Evolutionary conservation across 805 yeast species (phyloP), one percentile per base, ranked within the genome.

Genomic region (Metschnikowia colocasiae): DNA sequence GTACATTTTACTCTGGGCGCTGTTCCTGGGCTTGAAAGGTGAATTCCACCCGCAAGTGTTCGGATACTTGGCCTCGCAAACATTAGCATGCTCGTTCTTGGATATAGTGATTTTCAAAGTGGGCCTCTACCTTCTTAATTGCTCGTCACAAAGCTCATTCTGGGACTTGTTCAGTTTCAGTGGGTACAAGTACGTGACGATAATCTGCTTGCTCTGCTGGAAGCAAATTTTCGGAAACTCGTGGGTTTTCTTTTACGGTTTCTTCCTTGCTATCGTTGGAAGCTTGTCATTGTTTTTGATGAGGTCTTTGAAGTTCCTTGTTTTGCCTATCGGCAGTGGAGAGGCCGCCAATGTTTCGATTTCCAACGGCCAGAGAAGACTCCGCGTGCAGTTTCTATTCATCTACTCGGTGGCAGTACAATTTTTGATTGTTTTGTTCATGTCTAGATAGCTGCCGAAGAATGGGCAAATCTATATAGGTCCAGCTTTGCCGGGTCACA

Each of bases 141-240:
- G 88, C 46, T 78, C 79, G 13, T 78, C 86, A 2, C 86, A 82
- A 56, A 60, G 68, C 41, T 63, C 72, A 10, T 63, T 87, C 33
- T 82, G 91, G 76, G 99, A 94, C 64, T 71, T 94, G 51, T 78
- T 87, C 8, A 84, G 96, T 51, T 94, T 88, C 68, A 83, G 91
- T 43, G 97, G 98, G 31, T 95, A 94, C 75, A 94, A 94, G 65
- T 95, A 89, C 62, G 89, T 95, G 33, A 88, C 96, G 7, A 74
- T 85, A 52, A 76, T 83, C 15, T 62, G 78, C n/a, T 70, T 80
- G 44, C 67, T 84, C 56, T 61, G 82, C 35, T 62, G 79, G 55
- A 82, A 80, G 52, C 74, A 73, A 52, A 59, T 75, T 40, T 69
- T 73, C 35, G 67, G 69, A 2, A 53, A 57, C 32, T 61, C 66